Percentiles rank a stretch among this genome's conserved stretches.
Conservation (phyloP, 139 green algal species). For the Closterium sp. region DNA sequence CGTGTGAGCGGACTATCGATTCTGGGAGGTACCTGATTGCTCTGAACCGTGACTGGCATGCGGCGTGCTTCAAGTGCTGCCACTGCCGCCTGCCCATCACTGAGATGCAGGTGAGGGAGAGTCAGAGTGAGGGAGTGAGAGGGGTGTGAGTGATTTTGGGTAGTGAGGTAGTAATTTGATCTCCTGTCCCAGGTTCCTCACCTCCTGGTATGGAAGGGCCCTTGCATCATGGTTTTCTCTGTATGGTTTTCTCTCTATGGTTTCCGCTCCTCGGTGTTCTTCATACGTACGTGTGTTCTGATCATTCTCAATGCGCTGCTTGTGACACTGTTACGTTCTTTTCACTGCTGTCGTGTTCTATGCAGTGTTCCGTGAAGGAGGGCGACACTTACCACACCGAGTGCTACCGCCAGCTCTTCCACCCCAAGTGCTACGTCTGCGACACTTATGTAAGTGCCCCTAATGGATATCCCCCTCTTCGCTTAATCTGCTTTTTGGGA, state of each 20-base stretch:
- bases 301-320: no score
- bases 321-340: no score
- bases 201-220: no score
- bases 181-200: neutral
- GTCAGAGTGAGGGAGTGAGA: neutral
- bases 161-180: neutral
- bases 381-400: conserved; percentile 25
- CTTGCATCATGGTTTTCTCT: no score
- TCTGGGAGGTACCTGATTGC: conserved; percentile 24
- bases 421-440: conserved; percentile 34
- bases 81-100: conserved; percentile 23
- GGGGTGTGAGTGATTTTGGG: neutral
- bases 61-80: conserved; percentile 41
- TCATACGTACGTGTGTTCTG: no score
- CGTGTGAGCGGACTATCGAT: conserved; percentile 8
- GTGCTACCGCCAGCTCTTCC: conserved; percentile 31
- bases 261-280: no score
- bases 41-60: conserved; percentile 36
- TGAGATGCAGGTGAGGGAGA: conserved; percentile 1
- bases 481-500: no score
- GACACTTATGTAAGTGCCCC: conserved; percentile 24
- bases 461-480: no score
- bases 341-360: neutral
- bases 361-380: conserved; percentile 14
- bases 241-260: no score